Evolutionary conservation across 495 filamentous ascomycete species (phyloP), one percentile per base, ranked within the genome.

Genomic region (Jackrogersella minutella): DNA sequence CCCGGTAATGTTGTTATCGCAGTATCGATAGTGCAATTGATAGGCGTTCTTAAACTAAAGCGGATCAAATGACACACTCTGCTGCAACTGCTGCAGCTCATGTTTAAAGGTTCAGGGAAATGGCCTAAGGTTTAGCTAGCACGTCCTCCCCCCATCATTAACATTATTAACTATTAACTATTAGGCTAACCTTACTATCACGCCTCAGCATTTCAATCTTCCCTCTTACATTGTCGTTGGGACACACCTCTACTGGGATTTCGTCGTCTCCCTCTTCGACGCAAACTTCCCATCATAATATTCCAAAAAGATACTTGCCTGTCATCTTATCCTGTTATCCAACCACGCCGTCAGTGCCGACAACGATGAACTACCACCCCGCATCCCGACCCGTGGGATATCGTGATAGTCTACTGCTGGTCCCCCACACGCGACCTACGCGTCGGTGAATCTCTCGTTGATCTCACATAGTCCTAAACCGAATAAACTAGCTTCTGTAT

Each of bases 291-390:
- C 57, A 64, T 66, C 41, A 37, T 58, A 37, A 30, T 11, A 53
- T 60, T 34, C 11, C 51, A 30, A 43, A 37, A 43, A 7, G 26
- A 30, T 10, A 9, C 11, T 2, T 43, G 5, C 30, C 9, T 33
- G 31, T 53, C 14, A n/a, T 49, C 4, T 21, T 44, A 46, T 28
- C 10, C 39, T 11, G 39, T 44, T 56, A 47, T 55, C 36, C 31
- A 28, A 37, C 53, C 30, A 60, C 64, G 31, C 60, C 66, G 33
- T 44, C 64, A 58, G 66, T 66, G 40, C 72, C 62, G 69, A 37
- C 64, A 65, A 64, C 62, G 66, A 65, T 62, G 52, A 72, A 26
- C 72, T 63, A 74, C 66, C 72, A 72, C 72, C 72, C 72, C 72
- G 72, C 72, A 68, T 70, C 64, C 66, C 69, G 36, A 64, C 34